phyloP scores from a whole-genome alignment of 257 asterid genomes.

The Gentiana dahurica region DNA sequence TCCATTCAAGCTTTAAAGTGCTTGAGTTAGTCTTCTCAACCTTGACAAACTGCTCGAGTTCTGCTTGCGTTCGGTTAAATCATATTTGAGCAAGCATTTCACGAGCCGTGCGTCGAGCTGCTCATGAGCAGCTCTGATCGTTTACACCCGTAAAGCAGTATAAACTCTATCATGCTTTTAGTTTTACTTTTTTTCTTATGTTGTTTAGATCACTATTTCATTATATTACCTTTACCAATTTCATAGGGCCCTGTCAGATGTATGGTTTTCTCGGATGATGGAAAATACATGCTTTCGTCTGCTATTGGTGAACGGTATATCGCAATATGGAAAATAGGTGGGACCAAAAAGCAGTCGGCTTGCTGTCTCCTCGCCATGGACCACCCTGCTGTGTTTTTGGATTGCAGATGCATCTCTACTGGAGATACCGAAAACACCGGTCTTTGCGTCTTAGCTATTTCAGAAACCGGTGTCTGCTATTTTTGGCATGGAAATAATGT shows the following conservation, averaged over 20 bases:
- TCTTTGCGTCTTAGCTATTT: constrained; percentile 67
- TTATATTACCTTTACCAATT: constrained; percentile 7
- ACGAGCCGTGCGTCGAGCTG: no score
- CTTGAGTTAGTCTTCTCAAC: no score
- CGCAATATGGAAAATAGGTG: constrained; percentile 69
- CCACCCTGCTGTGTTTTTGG: constrained; percentile 83
- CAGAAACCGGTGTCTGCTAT: constrained; percentile 83
- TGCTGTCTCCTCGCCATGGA: constrained; percentile 67
- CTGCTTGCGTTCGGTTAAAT: no score
- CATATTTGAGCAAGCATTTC: no score
- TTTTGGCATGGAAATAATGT: constrained; percentile 70
- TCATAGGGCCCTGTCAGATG: constrained; percentile 71
- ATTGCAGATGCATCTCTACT: constrained; percentile 28
- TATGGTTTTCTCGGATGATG: constrained; percentile 79
- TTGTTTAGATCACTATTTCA: no score
- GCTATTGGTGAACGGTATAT: constrained; percentile 66
- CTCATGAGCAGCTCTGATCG: no score
- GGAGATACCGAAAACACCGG: constrained; percentile 36
- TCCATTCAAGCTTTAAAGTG: no score
- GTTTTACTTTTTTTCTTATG: no score
- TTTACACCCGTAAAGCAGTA: no score
- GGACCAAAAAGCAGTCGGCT: constrained; percentile 63
- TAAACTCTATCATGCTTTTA: no score
- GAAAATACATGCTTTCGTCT: constrained; percentile 67
- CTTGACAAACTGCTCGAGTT: no score